These are phyloP conservation scores for Stemphylium vesicarium DNA, from an alignment of 2,329 filamentous ascomycete species.

Conservation along the genomic window DNA sequence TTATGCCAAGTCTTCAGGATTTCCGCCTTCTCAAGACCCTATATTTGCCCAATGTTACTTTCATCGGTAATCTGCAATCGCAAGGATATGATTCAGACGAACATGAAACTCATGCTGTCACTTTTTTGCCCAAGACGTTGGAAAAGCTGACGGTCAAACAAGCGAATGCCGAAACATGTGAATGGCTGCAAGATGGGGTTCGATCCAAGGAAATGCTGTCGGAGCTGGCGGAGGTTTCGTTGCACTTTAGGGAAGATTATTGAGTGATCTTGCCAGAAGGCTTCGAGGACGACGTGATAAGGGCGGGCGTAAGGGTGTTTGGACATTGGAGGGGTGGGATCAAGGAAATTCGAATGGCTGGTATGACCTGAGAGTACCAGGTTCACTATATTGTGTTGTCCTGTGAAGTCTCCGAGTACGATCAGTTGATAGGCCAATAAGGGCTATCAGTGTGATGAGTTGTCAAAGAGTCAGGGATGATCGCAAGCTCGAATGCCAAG, in stretches of 20 bases:
- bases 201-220: neutral
- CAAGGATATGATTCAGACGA: neutral
- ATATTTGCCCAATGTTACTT: neutral
- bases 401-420: too few species aligned
- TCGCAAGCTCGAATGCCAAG: too few species aligned
- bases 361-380: too few species aligned
- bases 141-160: neutral
- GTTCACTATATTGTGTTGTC: too few species aligned
- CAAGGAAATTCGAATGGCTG: too few species aligned
- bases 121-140: neutral
- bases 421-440: too few species aligned
- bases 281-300: neutral
- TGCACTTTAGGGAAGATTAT: neutral
- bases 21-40: neutral
- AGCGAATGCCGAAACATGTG: neutral
- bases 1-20: neutral
- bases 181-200: neutral
- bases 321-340: neutral
- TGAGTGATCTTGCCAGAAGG: neutral
- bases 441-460: too few species aligned
- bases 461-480: too few species aligned
- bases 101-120: neutral
- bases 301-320: neutral
- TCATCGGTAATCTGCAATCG: neutral
- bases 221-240: neutral